Conservation (phyloP, 768 basidiomycete genomes). For the Phaeotremella skinneri region DNA sequence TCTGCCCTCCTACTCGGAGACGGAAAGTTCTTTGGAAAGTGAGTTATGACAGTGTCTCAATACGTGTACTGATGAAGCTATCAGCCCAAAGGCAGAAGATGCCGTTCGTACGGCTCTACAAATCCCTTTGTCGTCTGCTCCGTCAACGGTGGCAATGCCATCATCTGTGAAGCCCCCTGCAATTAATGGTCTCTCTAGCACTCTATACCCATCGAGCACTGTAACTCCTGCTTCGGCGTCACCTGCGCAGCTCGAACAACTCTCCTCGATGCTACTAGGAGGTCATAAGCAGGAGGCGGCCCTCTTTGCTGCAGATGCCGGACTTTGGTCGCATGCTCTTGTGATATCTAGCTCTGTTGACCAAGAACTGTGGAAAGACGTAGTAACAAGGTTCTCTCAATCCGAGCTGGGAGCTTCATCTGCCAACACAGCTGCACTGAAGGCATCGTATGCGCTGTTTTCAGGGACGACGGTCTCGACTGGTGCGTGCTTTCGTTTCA, state of each 20-base stretch:
- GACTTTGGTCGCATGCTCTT: conserved; percentile 93
- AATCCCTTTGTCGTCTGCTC: conserved; percentile 14
- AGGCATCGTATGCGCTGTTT: conserved; percentile 72
- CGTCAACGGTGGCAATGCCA: conserved; percentile 7
- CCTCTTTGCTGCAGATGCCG: conserved; percentile 80
- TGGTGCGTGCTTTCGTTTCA: conserved; percentile 56
- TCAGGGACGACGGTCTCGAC: conserved; percentile 72
- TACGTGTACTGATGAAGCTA: neutral
- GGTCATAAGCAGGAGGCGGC: conserved; percentile 86
- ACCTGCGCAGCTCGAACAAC: conserved; percentile 23
- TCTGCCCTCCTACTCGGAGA: conserved; percentile 84
- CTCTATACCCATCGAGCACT: conserved; percentile 6
- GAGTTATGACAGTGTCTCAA: conserved; percentile 45
- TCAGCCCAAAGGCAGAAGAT: conserved; percentile 66
- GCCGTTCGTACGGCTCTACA: conserved; percentile 68
- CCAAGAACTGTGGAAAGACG: conserved; percentile 89
- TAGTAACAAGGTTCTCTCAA: conserved; percentile 77
- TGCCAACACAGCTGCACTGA: conserved; percentile 49
- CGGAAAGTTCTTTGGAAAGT: conserved; percentile 83
- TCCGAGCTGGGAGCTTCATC: conserved; percentile 62
- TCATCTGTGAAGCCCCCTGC: conserved; percentile 17
- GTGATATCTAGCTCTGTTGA: conserved; percentile 89
- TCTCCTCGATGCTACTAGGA: conserved; percentile 63
- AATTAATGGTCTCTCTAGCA: conserved; percentile 1
- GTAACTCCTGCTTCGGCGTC: conserved; percentile 15